Evolutionary conservation across 78 protist species (phyloP).

Genomic region (Blattamonas nauphoetae): DNA sequence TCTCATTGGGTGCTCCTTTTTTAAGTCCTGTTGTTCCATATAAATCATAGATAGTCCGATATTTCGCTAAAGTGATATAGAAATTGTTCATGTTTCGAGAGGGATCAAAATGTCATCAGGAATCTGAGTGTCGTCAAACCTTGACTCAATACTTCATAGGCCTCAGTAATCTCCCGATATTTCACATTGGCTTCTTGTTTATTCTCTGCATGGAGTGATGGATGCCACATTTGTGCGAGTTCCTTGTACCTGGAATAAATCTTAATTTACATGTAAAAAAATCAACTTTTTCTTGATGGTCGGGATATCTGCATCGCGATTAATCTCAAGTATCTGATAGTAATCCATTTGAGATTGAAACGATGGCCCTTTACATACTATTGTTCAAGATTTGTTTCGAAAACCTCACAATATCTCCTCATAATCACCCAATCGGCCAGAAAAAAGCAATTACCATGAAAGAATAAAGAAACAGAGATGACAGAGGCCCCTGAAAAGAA

Average conservation of each 20-base stretch:
- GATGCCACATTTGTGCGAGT: neutral
- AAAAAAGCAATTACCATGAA: no score
- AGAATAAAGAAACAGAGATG: no score
- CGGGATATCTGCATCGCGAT: conserved; percentile 5
- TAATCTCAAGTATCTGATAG: neutral
- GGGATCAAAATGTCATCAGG: no score
- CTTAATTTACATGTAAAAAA: neutral
- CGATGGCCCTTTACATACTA: no score
- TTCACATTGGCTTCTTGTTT: neutral
- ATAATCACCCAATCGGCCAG: no score
- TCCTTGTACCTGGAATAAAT: neutral
- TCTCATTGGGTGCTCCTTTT: neutral
- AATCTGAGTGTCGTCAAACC: no score
- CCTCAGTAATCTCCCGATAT: conserved; percentile 1
- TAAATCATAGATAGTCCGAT: neutral
- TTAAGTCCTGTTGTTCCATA: neutral
- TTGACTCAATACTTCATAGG: conserved; percentile 2
- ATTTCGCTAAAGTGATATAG: neutral
- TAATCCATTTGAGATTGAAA: no score
- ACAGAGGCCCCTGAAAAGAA: no score
- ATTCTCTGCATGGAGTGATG: neutral
- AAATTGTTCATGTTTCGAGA: no score
- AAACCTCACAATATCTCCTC: no score
- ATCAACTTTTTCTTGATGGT: neutral
- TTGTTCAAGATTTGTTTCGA: no score